Conservation (phyloP, 2,329 filamentous ascomycete genomes). For the Sordariomycetes sp. region DNA sequence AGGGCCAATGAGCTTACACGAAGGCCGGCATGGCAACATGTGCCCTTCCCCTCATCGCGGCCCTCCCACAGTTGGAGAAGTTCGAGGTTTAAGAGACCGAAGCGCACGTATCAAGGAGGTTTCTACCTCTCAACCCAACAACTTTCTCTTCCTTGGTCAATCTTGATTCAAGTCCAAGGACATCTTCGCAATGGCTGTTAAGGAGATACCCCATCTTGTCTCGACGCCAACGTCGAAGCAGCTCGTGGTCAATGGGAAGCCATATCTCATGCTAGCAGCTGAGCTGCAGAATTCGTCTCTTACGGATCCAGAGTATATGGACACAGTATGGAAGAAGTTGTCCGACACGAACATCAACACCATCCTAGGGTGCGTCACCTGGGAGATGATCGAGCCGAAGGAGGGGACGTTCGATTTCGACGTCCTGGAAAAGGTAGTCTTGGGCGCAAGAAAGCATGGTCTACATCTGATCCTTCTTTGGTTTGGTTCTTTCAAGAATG, state of each 20-base stretch:
- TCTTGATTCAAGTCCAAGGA: no score
- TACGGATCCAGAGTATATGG: conserved; percentile 22
- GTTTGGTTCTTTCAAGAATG: conserved; percentile 30
- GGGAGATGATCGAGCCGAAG: conserved; percentile 25
- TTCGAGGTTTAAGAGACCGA: no score
- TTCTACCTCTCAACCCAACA: no score
- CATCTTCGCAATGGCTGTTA: no score
- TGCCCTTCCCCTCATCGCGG: no score
- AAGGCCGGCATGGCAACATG: no score
- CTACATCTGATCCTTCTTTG: conserved; percentile 26
- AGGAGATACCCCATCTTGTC: neutral
- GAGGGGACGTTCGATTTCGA: conserved; percentile 24
- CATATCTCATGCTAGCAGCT: conserved; percentile 22
- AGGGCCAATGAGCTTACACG: no score
- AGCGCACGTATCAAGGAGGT: no score
- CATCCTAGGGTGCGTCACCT: conserved; percentile 23
- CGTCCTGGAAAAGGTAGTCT: conserved; percentile 22
- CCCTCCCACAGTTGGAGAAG: no score
- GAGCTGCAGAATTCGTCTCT: conserved; percentile 28
- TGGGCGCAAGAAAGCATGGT: conserved; percentile 17
- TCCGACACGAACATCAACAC: conserved; percentile 23
- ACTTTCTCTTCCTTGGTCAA: no score
- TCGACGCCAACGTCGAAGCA: conserved; percentile 8
- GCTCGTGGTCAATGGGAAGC: conserved; percentile 25
- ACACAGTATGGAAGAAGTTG: conserved; percentile 19